Percentiles rank a stretch among this genome's conserved stretches.
These are phyloP conservation scores for Penicillium coprophilum DNA, from an alignment of 495 filamentous ascomycete genomes.

Conservation along the genomic window DNA sequence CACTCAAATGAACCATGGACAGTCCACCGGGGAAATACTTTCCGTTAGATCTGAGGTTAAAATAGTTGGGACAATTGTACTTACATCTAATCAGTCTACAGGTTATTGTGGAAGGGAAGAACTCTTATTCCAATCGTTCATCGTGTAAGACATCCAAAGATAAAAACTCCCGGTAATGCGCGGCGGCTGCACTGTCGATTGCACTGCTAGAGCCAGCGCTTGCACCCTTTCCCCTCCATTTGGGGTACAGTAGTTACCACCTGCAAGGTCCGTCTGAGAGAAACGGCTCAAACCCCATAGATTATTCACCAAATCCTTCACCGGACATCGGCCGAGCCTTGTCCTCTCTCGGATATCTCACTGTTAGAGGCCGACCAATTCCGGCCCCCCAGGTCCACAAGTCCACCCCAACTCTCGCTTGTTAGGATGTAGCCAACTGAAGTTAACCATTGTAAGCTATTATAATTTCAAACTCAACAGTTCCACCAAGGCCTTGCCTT, in stretches of 20 bases:
- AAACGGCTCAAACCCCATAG: neutral
- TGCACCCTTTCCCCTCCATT: conserved; percentile 5
- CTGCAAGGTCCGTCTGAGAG: conserved; percentile 12
- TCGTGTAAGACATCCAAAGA: conserved; percentile 16
- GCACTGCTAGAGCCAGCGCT: conserved; percentile 8
- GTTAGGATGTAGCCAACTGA: conserved; percentile 15
- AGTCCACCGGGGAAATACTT: neutral
- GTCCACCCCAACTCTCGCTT: neutral
- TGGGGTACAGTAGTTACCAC: conserved; percentile 1
- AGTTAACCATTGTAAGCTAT: neutral
- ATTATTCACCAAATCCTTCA: neutral
- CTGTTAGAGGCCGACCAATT: conserved; percentile 10
- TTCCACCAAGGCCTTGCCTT: conserved; percentile 5
- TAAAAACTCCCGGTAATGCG: conserved; percentile 23
- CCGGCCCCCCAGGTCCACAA: neutral
- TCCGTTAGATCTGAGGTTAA: neutral
- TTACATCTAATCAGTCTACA: neutral
- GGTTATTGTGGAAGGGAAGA: neutral
- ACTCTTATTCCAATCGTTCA: conserved; percentile 7
- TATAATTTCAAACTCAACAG: neutral
- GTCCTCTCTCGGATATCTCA: conserved; percentile 5
- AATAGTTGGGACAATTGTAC: too few species aligned
- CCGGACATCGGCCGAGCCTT: conserved; percentile 5
- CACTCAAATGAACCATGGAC: conserved; percentile 23
- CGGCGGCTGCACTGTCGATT: conserved; percentile 29